These are phyloP conservation scores for Yamadazyma siamensis DNA, from an alignment of 1,139 yeast species.

Conservation along the genomic window DNA sequence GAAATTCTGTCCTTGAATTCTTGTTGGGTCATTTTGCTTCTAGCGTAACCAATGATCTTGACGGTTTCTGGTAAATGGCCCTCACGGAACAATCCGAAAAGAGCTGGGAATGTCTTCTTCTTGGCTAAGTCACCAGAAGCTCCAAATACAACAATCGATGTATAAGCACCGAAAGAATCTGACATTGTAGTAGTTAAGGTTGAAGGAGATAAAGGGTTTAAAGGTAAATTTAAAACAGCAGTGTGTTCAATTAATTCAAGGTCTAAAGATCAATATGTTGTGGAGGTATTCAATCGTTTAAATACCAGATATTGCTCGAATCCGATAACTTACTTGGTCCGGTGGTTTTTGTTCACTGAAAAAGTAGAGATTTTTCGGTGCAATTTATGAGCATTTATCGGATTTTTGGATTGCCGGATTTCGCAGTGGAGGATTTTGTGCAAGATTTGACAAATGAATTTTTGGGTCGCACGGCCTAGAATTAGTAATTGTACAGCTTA, in stretches of 20 bases:
- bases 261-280: no score
- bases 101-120: slow-evolving; percentile 88
- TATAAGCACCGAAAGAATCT: slow-evolving; percentile 53
- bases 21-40: slow-evolving; percentile 66
- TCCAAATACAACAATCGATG: slow-evolving; percentile 82
- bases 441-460: neutral
- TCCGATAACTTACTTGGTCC: no score
- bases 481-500: no score
- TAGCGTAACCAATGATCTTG: slow-evolving; percentile 86
- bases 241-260: no score
- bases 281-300: no score
- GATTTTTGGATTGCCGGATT: neutral
- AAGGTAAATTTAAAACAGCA: neutral
- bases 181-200: slow-evolving; percentile 12
- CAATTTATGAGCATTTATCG: neutral
- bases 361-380: neutral
- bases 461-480: no score
- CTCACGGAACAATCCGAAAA: slow-evolving; percentile 71
- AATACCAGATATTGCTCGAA: no score
- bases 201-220: slow-evolving; percentile 1
- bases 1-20: slow-evolving; percentile 67
- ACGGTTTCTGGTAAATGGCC: slow-evolving; percentile 71
- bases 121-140: slow-evolving; percentile 97
- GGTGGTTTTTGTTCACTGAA: no score
- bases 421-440: neutral